These are phyloP conservation scores for Ceratobasidium theobromae DNA, from an alignment of 1,284 basidiomycete genomes.

Conservation along the genomic window DNA sequence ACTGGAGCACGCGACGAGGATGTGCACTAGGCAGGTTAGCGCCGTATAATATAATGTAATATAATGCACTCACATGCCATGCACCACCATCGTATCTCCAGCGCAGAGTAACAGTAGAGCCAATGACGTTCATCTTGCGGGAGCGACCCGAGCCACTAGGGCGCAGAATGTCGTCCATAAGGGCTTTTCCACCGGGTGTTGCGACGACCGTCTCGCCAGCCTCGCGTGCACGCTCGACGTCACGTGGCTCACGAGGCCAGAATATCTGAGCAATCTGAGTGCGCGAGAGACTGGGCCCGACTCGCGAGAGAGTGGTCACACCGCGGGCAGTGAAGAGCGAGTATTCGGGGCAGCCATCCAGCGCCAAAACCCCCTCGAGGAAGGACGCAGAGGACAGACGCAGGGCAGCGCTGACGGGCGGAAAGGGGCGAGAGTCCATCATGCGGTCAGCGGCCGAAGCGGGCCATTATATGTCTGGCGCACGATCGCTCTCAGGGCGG, in stretches of 20 bases:
- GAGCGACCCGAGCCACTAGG: constrained; percentile 20
- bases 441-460: background rate
- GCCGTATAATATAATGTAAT: background rate
- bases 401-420: constrained; percentile 8
- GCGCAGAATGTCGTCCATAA: constrained; percentile 25
- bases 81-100: constrained; percentile 11
- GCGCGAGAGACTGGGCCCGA: constrained; percentile 16
- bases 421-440: background rate
- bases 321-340: constrained; percentile 24
- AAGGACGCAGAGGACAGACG: constrained; percentile 24
- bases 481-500: background rate
- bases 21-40: constrained; percentile 1
- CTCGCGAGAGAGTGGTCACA: constrained; percentile 26
- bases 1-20: constrained; percentile 11
- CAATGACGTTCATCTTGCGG: constrained; percentile 17
- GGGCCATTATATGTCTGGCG: background rate
- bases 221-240: constrained; percentile 10
- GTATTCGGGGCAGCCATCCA: constrained; percentile 19
- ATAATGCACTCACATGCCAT: constrained; percentile 7
- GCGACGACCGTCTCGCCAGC: constrained; percentile 25
- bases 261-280: constrained; percentile 20
- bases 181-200: constrained; percentile 10
- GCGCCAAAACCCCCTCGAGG: constrained; percentile 19
- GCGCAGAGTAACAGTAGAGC: background rate
- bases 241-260: constrained; percentile 13